Evolutionary conservation across 768 basidiomycete species (phyloP).

Genomic region (Leccinellum luteum): DNA sequence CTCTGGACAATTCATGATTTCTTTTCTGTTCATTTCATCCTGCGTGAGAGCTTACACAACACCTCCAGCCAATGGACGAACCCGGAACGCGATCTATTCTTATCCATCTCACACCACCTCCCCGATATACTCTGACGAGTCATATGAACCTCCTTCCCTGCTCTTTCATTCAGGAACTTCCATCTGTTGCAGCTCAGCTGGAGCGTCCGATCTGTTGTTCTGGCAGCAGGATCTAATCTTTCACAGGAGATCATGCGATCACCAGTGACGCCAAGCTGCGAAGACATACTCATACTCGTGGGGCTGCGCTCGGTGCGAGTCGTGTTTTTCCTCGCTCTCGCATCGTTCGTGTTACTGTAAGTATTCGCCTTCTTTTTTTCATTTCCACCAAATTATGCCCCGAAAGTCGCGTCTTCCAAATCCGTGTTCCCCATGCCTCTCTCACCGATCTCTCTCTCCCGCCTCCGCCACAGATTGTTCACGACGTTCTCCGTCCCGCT

Average conservation of each 20-base stretch:
- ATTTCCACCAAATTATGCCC: neutral
- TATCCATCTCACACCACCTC: neutral
- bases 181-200: neutral
- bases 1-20: slow-evolving; percentile 12
- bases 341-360: neutral
- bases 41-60: neutral
- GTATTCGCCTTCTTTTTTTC: neutral
- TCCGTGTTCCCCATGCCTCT: neutral
- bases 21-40: neutral
- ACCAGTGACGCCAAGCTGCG: no score
- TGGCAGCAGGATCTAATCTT: no score
- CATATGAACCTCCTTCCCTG: neutral
- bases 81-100: neutral
- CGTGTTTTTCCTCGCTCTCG: neutral
- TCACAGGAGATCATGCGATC: neutral
- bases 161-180: neutral
- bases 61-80: neutral
- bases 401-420: neutral
- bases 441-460: neutral
- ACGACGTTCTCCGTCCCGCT: neutral
- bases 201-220: neutral
- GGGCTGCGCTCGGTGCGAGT: slow-evolving; percentile 3
- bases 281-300: neutral
- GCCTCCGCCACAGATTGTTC: neutral
- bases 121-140: neutral